Evolutionary conservation across 495 filamentous ascomycete genomes (phyloP).

Genomic region (Ramalina intermedia): DNA sequence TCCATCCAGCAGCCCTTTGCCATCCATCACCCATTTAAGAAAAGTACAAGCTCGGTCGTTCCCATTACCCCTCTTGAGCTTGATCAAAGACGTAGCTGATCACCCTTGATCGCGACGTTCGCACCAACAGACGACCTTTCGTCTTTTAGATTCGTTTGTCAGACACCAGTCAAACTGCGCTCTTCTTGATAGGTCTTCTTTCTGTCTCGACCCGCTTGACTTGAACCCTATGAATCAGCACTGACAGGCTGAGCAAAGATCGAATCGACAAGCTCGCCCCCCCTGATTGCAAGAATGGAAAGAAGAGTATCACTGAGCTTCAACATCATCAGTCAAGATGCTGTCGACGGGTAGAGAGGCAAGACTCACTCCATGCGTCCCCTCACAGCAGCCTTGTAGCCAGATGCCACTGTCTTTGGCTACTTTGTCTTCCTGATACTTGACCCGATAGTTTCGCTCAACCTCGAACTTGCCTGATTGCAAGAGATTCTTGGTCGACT

Average conservation of each 20-base stretch:
- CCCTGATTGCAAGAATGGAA: conserved; percentile 59
- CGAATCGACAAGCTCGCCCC: conserved; percentile 62
- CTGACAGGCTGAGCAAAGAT: conserved; percentile 34
- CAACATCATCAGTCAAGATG: background rate
- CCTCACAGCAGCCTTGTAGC: conserved; percentile 91
- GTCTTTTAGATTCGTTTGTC: too few relatives aligned
- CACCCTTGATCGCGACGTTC: too few relatives aligned
- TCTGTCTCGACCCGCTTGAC: too few relatives aligned
- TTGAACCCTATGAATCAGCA: too few relatives aligned
- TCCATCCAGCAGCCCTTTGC: too few relatives aligned
- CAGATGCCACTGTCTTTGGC: conserved; percentile 56
- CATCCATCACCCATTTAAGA: too few relatives aligned
- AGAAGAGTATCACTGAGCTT: conserved; percentile 65
- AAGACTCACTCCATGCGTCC: conserved; percentile 68
- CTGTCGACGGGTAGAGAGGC: background rate
- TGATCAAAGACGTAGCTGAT: too few relatives aligned
- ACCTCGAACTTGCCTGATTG: conserved; percentile 34
- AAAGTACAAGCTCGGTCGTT: too few relatives aligned
- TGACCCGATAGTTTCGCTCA: conserved; percentile 57
- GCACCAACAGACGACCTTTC: too few relatives aligned
- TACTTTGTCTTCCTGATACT: conserved; percentile 51
- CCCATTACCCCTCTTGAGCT: too few relatives aligned
- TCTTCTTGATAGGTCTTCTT: too few relatives aligned
- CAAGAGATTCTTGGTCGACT: conserved; percentile 46
- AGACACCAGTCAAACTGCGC: too few relatives aligned